Conservation (phyloP, 1,284 basidiomycete genomes). For the Cryptococcus sp. region DNA sequence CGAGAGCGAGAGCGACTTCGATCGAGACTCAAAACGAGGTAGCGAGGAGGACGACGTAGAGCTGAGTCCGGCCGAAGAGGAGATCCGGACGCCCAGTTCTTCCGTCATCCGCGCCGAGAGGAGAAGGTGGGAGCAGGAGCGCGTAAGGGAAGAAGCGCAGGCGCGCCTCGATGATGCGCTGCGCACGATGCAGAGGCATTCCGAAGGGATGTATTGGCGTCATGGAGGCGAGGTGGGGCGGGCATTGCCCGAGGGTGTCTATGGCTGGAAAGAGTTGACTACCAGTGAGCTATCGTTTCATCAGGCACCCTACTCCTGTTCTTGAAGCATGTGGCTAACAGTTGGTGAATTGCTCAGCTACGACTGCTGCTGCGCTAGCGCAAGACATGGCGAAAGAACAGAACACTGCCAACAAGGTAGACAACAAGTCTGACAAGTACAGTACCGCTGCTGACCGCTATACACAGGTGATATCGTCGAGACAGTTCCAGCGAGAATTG, state of each 20-base stretch:
- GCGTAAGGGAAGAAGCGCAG: constrained; percentile 17
- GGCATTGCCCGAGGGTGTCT: constrained; percentile 11
- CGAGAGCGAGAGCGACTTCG: constrained; percentile 14
- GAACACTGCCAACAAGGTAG: neutral
- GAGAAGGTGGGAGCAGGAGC: constrained; percentile 6
- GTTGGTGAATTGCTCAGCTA: neutral
- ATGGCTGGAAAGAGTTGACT: constrained; percentile 39
- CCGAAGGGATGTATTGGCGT: constrained; percentile 35
- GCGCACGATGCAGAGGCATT: constrained; percentile 14
- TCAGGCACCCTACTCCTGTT: neutral
- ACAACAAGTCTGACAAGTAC: no score
- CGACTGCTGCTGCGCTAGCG: constrained; percentile 7
- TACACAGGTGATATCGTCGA: constrained; percentile 27
- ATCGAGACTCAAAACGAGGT: neutral
- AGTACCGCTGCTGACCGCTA: neutral
- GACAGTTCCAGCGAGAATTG: constrained; percentile 44
- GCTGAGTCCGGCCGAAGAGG: constrained; percentile 19
- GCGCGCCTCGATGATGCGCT: constrained; percentile 19
- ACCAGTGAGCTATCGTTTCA: constrained; percentile 24
- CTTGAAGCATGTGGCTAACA: no score
- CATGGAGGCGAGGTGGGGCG: constrained; percentile 19
- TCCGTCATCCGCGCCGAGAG: constrained; percentile 2
- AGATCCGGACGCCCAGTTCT: constrained; percentile 19
- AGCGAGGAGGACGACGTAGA: constrained; percentile 5
- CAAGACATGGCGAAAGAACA: neutral